A percentile compares a stretch with the other conserved stretches of the same genome.
These are phyloP conservation scores for Crassisporium funariophilum DNA, from an alignment of 768 basidiomycete genomes.

Conservation along the genomic window DNA sequence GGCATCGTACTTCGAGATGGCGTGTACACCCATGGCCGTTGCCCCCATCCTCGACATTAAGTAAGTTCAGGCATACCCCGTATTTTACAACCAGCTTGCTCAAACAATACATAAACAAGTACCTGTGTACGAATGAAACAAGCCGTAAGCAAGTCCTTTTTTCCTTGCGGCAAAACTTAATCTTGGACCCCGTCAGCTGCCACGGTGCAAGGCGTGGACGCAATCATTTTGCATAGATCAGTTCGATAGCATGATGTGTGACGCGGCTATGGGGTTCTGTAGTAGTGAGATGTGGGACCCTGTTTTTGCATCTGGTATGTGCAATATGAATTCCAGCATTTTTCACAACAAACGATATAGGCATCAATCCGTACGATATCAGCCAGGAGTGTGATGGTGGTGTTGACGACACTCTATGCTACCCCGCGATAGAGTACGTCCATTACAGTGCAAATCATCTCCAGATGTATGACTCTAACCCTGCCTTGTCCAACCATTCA, in stretches of 20 bases:
- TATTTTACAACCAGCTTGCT: slow-evolving; percentile 32
- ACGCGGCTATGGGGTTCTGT: slow-evolving; percentile 66
- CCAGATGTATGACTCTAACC: no score
- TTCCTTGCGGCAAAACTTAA: background rate
- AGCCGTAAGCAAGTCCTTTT: slow-evolving; percentile 49
- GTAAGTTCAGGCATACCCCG: no score
- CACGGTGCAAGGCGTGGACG: slow-evolving; percentile 63
- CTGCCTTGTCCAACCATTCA: background rate
- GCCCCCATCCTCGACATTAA: slow-evolving; percentile 48
- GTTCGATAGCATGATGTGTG: slow-evolving; percentile 67
- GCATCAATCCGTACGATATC: slow-evolving; percentile 69
- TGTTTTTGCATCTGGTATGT: slow-evolving; percentile 5
- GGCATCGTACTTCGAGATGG: slow-evolving; percentile 47
- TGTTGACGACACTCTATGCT: slow-evolving; percentile 52
- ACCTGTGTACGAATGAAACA: slow-evolving; percentile 61
- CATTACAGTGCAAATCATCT: no score
- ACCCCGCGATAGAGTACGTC: slow-evolving; percentile 48
- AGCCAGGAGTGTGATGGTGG: slow-evolving; percentile 58
- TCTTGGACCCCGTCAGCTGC: slow-evolving; percentile 46
- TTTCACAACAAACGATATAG: slow-evolving; percentile 20
- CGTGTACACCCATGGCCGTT: slow-evolving; percentile 53
- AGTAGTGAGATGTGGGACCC: slow-evolving; percentile 31
- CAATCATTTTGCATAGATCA: slow-evolving; percentile 57
- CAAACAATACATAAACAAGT: slow-evolving; percentile 24
- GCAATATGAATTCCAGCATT: background rate